Conservation (phyloP, 1,139 yeast genomes). For the Kodamaea sp. region DNA sequence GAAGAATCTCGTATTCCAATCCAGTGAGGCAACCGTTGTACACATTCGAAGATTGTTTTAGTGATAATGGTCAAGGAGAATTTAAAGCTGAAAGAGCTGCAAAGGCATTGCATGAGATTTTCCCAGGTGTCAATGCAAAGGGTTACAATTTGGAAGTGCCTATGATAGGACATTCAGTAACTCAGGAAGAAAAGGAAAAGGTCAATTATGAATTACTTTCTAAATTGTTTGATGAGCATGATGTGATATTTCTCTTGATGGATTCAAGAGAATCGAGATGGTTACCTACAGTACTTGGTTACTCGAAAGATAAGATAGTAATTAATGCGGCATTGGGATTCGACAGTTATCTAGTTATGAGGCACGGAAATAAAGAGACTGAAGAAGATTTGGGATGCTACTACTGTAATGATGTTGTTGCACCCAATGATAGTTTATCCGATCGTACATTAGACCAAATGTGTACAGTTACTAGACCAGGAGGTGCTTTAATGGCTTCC, state of each 20-base stretch:
- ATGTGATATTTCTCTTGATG: constrained; percentile 74
- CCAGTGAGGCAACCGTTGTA: constrained; percentile 94
- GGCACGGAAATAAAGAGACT: constrained; percentile 61
- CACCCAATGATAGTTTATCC: constrained; percentile 81
- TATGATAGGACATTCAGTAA: constrained; percentile 89
- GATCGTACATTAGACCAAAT: constrained; percentile 91
- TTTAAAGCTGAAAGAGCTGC: constrained; percentile 80
- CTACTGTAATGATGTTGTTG: constrained; percentile 92
- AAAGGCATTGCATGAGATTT: constrained; percentile 60
- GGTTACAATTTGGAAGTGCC: constrained; percentile 78
- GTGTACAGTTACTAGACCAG: constrained; percentile 98
- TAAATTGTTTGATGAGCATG: constrained; percentile 61
- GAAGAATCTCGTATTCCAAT: constrained; percentile 83
- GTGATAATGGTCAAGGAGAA: constrained; percentile 56
- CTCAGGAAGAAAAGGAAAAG: constrained; percentile 48
- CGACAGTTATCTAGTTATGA: constrained; percentile 87
- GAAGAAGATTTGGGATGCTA: constrained; percentile 73
- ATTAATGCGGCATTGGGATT: constrained; percentile 94
- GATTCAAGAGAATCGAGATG: constrained; percentile 95
- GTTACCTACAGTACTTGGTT: constrained; percentile 85
- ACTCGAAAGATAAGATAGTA: constrained; percentile 63
- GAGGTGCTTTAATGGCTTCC: constrained; percentile 85
- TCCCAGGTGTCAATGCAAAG: constrained; percentile 65
- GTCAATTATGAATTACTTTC: constrained; percentile 50
- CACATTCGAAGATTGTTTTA: constrained; percentile 67